Conservation (phyloP, 768 basidiomycete species). For the Podaxis pistillaris region DNA sequence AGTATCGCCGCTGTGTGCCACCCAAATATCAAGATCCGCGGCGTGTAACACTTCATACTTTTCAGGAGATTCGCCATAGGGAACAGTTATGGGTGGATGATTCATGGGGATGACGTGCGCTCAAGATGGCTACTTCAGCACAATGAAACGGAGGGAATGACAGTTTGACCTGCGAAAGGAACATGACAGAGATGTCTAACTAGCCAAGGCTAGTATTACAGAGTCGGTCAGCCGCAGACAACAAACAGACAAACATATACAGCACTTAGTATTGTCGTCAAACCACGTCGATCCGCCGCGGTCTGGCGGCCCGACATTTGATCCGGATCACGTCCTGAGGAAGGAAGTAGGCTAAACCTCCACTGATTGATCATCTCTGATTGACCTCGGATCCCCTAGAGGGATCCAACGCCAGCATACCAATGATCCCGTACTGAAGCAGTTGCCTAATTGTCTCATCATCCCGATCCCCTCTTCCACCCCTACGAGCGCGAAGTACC, state of each 20-base stretch:
- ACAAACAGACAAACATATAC: constrained; percentile 6
- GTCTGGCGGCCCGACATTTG: neutral
- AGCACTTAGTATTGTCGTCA: neutral
- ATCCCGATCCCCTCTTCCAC: neutral
- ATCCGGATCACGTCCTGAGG: neutral
- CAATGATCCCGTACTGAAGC: neutral
- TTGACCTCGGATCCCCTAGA: neutral
- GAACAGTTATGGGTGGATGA: neutral
- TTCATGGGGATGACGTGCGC: neutral
- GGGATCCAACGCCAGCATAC: neutral
- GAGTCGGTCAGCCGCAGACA: constrained; percentile 7
- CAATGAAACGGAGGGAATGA: neutral
- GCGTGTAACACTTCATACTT: constrained; percentile 1
- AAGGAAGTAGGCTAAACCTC: neutral
- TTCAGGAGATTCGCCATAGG: constrained; percentile 2
- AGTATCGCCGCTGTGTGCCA: constrained; percentile 5
- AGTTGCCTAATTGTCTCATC: neutral
- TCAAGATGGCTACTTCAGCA: constrained; percentile 1
- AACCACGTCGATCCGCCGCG: constrained; percentile 5
- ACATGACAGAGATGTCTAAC: neutral
- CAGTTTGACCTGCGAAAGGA: neutral
- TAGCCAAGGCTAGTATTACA: neutral
- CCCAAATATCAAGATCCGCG: constrained; percentile 13
- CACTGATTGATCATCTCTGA: too few relatives aligned
- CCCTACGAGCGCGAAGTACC: too few relatives aligned